Evolutionary conservation across 2,329 filamentous ascomycete genomes (phyloP), one percentile per base, ranked within the genome.

Genomic region (Blastomyces gilchristii): DNA sequence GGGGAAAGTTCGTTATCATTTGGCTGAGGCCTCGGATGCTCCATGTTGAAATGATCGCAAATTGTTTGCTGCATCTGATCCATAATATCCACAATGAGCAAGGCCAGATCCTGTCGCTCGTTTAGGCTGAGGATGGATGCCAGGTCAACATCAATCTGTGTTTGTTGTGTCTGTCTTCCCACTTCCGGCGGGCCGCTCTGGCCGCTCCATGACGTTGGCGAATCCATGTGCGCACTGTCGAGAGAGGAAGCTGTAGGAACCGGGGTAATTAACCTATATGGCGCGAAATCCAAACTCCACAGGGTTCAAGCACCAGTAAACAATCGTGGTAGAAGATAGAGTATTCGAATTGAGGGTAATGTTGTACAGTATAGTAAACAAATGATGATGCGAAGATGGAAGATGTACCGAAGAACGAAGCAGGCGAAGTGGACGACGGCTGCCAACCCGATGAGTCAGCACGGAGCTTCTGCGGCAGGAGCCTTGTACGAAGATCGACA

Each of bases 81-180:
- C 25, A 72, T 72, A 6, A 77, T 72, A 60, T 72, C 70, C 14
- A 75, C 74, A 18, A 79, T 69, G 2, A 80, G 71, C 3, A 77
- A 67, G 11, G 75, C 79, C 47, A 80, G 67, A 50, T 79, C 75
- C 16, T 68, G 76, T 16, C 78, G 74, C 66, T 79, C 76, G 41
- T 71, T 71, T 60, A 75, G 69, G 62, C 77, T 71, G 49, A 80
- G 66, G 60, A 78, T 73, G 54, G 76, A 75, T 50, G 72, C 76
- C 56, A 80, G 70, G 68, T 78, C 77, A 68, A 75, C 66, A 62
- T 68, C 65, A 56, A 59, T 62, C 8, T 59, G 41, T 22, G 25
- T 54, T 61, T 61, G 60, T 37, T 65, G 62, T 31, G 11, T 16
- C 22, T 34, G 41, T 18, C 43, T 31, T 18, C 22, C 56, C 16